phyloP scores from a whole-genome alignment of 352 stramenopile genomes.

The Globisporangium sylvaticum region DNA sequence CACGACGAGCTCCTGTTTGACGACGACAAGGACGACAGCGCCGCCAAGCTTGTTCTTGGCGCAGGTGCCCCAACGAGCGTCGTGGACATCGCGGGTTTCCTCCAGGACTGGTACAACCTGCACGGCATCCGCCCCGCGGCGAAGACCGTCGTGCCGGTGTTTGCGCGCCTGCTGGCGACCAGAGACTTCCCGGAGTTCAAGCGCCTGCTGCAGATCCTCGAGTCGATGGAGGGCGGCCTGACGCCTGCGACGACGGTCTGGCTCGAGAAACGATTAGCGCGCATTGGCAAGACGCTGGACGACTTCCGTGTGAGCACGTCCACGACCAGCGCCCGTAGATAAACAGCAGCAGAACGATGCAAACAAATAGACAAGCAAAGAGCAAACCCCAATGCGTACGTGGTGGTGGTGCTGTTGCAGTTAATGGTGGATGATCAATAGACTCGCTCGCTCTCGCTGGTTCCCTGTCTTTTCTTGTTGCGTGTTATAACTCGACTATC shows the following conservation, averaged over 20 bases:
- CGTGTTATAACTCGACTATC: neutral
- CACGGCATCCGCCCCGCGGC: slow-evolving; percentile 56
- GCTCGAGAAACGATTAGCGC: slow-evolving; percentile 65
- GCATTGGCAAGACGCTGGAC: slow-evolving; percentile 49
- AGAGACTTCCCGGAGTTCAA: slow-evolving; percentile 58
- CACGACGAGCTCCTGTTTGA: slow-evolving; percentile 34
- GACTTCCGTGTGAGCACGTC: slow-evolving; percentile 36
- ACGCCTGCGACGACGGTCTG: slow-evolving; percentile 62
- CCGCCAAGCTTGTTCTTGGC: slow-evolving; percentile 25
- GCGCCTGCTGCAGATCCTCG: slow-evolving; percentile 71
- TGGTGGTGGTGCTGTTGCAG: neutral
- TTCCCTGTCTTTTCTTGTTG: neutral
- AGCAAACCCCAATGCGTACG: neutral
- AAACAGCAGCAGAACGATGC: neutral
- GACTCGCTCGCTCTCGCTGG: neutral
- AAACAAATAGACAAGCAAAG: slow-evolving; percentile 7
- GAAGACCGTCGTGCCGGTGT: slow-evolving; percentile 74
- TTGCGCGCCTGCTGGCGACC: slow-evolving; percentile 48
- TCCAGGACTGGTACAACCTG: slow-evolving; percentile 87
- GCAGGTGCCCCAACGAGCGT: slow-evolving; percentile 39
- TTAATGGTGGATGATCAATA: neutral
- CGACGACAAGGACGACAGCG: slow-evolving; percentile 28
- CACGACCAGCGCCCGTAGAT: neutral
- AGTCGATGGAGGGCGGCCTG: slow-evolving; percentile 68
- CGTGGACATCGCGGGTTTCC: slow-evolving; percentile 62